Conservation (phyloP, 2,329 filamentous ascomycete genomes). For the Xylariaceae sp. region DNA sequence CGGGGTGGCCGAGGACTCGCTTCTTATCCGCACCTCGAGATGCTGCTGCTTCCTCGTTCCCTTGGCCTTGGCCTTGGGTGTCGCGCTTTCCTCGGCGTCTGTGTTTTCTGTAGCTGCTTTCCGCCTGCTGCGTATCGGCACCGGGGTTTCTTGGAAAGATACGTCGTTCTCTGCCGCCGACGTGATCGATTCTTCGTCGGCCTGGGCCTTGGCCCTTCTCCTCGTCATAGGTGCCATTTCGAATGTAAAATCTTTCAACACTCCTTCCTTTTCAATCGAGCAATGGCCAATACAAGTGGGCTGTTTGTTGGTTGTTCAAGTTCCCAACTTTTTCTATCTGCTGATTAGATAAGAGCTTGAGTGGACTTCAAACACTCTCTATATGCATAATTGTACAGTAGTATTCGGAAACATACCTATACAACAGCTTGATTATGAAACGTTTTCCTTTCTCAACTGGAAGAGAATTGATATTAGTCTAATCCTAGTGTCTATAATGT, state of each 20-base stretch:
- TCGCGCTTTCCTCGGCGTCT: slow-evolving; percentile 4
- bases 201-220: slow-evolving; percentile 18
- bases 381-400: background rate
- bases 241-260: background rate
- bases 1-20: slow-evolving; percentile 13
- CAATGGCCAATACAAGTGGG: slow-evolving; percentile 3
- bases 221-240: slow-evolving; percentile 25
- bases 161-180: slow-evolving; percentile 2
- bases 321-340: slow-evolving; percentile 11
- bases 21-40: slow-evolving; percentile 22
- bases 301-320: slow-evolving; percentile 1
- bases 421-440: background rate
- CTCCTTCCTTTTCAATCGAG: background rate
- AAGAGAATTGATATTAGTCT: no score
- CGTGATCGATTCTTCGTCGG: slow-evolving; percentile 1
- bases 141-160: slow-evolving; percentile 11
- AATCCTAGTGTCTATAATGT: no score
- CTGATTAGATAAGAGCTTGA: slow-evolving; percentile 14
- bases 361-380: background rate
- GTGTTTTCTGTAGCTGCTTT: slow-evolving; percentile 12
- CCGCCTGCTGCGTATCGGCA: slow-evolving; percentile 17
- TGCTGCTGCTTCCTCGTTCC: slow-evolving; percentile 14
- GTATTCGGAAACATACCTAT: background rate
- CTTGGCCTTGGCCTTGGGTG: slow-evolving; percentile 11
- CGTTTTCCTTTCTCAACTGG: background rate